Base-by-base conservation (phyloP, 108 stramenopile genomes). In the Skeletonema potamos region DNA sequence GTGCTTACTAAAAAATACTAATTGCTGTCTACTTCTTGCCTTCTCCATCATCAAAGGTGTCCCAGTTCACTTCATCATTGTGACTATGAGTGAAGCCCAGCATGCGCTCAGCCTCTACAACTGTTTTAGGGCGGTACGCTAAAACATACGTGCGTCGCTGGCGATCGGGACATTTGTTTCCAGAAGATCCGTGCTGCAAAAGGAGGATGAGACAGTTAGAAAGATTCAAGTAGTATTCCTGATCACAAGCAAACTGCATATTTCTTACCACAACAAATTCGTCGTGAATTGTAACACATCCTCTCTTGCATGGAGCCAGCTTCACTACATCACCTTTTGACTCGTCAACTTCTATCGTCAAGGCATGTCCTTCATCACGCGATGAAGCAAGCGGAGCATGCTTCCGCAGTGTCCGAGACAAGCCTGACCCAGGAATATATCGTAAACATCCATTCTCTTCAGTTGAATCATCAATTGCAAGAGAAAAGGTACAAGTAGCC, bases 21-120 rank as follows among this genome's bases (percentile, higher is more conserved):
- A 10, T 37, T 10, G 17, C 17, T 46, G 0, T 22, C 37, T 26
- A 17, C 68, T 69, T 69, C 54, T 69, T 69, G 17, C 68, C 70
- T 26, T 77, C 39, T 30, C 65, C 72, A 58, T 86, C 81, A 24
- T 84, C 30, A 66, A 87, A 88, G 12, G 79, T 83, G 70, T 87
- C 86, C 86, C 89, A 89, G 56, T 89, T 85, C 39, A 84, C 79
- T 27, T 70, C 70, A 73, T 84, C 84, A 62, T 89, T 89, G 72
- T 89, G 88, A 29, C 76, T 78, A 68, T 89, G 88, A 4, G 84
- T 87, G 56, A 89, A 89, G 13, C 86, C 86, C 32, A 86, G 58
- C 32, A 32, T 59, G 57, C 88, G 64, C 62, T 89, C 88, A n/a
- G 83, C 76, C 28, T 64, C 74, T 10, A 87, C 82, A 55, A 83